Evolutionary conservation across 2,329 filamentous ascomycete genomes (phyloP).

Genomic region (Colletotrichum filicis): DNA sequence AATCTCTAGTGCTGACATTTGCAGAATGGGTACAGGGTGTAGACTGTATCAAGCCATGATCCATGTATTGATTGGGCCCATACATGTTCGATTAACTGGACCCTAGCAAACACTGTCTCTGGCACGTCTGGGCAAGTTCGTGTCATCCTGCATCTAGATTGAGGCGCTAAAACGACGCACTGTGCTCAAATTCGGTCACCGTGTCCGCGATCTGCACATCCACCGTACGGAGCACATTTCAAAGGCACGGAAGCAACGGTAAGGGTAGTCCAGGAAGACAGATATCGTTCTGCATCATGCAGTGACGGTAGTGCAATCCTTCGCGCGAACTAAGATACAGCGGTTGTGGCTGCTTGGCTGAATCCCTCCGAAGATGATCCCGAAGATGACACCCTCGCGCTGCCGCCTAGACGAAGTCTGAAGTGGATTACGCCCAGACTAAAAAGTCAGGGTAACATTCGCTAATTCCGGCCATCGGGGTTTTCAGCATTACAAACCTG

Average conservation of each 20-base stretch:
- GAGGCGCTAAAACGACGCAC: neutral
- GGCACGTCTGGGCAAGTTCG: neutral
- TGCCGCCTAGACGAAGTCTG: neutral
- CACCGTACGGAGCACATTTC: neutral
- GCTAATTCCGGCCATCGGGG: neutral
- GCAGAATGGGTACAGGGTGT: neutral
- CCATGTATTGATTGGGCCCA: neutral
- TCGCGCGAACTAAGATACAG: neutral
- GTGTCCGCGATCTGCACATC: neutral
- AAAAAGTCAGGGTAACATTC: neutral
- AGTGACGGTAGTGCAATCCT: neutral
- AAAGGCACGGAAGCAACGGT: neutral
- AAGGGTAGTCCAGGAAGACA: neutral
- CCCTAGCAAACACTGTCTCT: neutral
- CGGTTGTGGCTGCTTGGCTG: neutral
- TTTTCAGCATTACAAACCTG: neutral
- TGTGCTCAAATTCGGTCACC: neutral
- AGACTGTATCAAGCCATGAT: neutral
- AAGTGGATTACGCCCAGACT: neutral
- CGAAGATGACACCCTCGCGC: neutral
- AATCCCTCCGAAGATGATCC: neutral
- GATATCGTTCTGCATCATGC: neutral
- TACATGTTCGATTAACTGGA: neutral
- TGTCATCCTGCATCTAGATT: neutral
- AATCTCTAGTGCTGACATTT: neutral